Percentiles rank a stretch among this genome's conserved stretches.
Conservation (phyloP, 2,329 filamentous ascomycete species). For the Juglanconis sp. region DNA sequence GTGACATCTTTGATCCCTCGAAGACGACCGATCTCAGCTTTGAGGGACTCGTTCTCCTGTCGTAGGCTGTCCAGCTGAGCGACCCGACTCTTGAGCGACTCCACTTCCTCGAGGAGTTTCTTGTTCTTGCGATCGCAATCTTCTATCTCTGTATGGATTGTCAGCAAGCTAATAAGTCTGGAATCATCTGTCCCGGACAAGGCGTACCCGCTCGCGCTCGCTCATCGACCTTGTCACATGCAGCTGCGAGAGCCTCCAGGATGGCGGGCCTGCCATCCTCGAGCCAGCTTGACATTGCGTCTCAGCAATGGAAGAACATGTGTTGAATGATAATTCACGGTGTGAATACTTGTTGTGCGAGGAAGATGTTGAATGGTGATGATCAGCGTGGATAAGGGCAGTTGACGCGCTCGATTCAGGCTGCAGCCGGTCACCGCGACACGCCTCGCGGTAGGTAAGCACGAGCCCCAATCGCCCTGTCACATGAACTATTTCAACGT, state of each 20-base stretch:
- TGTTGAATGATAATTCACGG: background rate
- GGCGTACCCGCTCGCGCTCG: slow-evolving; percentile 33
- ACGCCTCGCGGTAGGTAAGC: no score
- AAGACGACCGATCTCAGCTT: slow-evolving; percentile 33
- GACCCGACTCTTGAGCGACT: slow-evolving; percentile 30
- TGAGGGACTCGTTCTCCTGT: slow-evolving; percentile 40
- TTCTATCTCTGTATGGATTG: slow-evolving; percentile 22
- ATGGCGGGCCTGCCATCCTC: slow-evolving; percentile 36
- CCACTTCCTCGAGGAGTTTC: slow-evolving; percentile 32
- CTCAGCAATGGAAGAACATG: background rate
- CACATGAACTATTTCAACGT: no score
- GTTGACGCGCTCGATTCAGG: background rate
- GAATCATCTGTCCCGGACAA: no score
- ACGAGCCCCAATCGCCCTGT: no score
- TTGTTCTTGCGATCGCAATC: slow-evolving; percentile 22
- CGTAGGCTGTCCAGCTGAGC: slow-evolving; percentile 34
- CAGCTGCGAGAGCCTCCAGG: slow-evolving; percentile 36
- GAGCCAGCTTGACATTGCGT: slow-evolving; percentile 39
- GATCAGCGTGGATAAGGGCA: no score
- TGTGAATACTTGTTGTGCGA: background rate
- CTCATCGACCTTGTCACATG: slow-evolving; percentile 39
- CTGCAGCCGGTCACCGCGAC: background rate
- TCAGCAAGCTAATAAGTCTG: background rate
- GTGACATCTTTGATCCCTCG: slow-evolving; percentile 11
- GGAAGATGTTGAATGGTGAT: no score